phyloP scores from a whole-genome alignment of 2,329 filamentous ascomycete species.

The Cordyceps fumosorosea region DNA sequence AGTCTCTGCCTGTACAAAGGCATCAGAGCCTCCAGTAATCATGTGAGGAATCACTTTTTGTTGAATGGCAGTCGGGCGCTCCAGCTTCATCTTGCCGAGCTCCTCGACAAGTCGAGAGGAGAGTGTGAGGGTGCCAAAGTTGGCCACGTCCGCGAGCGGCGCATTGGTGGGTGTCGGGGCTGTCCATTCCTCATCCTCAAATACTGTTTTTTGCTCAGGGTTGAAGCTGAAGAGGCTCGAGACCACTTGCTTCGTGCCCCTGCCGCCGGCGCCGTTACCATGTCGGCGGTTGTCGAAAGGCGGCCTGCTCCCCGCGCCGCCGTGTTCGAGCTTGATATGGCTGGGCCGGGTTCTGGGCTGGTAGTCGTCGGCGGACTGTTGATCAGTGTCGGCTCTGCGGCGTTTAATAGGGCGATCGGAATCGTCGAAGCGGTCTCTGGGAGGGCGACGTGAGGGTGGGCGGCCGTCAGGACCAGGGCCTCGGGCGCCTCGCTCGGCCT shows the following conservation, averaged over 20 bases:
- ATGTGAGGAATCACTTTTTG: slow-evolving; percentile 80
- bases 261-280: slow-evolving; percentile 18
- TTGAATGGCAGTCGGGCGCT: slow-evolving; percentile 90
- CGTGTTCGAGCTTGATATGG: slow-evolving; percentile 5
- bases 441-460: slow-evolving; percentile 17
- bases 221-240: slow-evolving; percentile 93
- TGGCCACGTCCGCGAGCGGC: slow-evolving; percentile 76
- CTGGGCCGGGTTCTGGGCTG: slow-evolving; percentile 3
- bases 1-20: slow-evolving; percentile 94
- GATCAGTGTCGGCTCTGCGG: slow-evolving; percentile 31
- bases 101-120: slow-evolving; percentile 76
- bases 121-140: slow-evolving; percentile 79
- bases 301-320: not conserved
- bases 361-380: not conserved
- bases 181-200: slow-evolving; percentile 45
- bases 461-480: slow-evolving; percentile 15
- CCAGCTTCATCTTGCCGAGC: slow-evolving; percentile 79
- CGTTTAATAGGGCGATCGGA: slow-evolving; percentile 37
- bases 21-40: slow-evolving; percentile 74
- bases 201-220: slow-evolving; percentile 61
- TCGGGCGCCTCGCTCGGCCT: slow-evolving; percentile 43
- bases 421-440: slow-evolving; percentile 21
- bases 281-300: slow-evolving; percentile 11
- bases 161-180: slow-evolving; percentile 79
- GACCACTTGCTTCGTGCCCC: slow-evolving; percentile 54